Conservation (phyloP, 1,139 yeast species). For the Candida sp. region DNA sequence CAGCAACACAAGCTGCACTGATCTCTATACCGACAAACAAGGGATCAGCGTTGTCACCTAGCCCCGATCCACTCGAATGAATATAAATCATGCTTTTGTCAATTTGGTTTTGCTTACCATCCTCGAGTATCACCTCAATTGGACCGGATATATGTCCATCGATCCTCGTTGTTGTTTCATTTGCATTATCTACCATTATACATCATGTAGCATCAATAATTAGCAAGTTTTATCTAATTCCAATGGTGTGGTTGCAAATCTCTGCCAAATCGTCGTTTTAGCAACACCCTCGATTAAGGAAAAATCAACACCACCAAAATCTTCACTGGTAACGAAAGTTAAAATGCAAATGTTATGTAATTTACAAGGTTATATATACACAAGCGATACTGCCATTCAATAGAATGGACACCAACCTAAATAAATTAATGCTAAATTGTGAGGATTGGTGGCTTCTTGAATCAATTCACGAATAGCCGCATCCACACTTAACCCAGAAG, state of each 20-base stretch:
- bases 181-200: neutral
- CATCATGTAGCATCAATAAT: too few relatives aligned
- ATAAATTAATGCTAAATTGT: constrained; percentile 71
- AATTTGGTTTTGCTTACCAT: constrained; percentile 3
- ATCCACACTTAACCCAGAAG: constrained; percentile 72
- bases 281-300: neutral
- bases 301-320: neutral
- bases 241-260: neutral
- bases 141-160: constrained; percentile 4
- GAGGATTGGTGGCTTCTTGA: constrained; percentile 66
- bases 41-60: constrained; percentile 10
- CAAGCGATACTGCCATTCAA: constrained; percentile 11
- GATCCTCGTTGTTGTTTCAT: neutral
- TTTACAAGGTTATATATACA: neutral
- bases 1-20: constrained; percentile 10
- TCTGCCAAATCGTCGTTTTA: neutral
- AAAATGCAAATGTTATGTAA: neutral
- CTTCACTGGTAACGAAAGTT: neutral
- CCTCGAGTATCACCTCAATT: neutral
- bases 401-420: constrained; percentile 78
- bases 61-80: constrained; percentile 9
- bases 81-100: constrained; percentile 8
- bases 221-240: neutral
- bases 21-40: constrained; percentile 10
- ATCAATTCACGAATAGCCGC: constrained; percentile 82